A percentile compares a stretch with the other conserved stretches of the same genome.
These are phyloP conservation scores for Saccharomyces pastorianus DNA, from an alignment of 1,139 yeast genomes.

Conservation along the genomic window DNA sequence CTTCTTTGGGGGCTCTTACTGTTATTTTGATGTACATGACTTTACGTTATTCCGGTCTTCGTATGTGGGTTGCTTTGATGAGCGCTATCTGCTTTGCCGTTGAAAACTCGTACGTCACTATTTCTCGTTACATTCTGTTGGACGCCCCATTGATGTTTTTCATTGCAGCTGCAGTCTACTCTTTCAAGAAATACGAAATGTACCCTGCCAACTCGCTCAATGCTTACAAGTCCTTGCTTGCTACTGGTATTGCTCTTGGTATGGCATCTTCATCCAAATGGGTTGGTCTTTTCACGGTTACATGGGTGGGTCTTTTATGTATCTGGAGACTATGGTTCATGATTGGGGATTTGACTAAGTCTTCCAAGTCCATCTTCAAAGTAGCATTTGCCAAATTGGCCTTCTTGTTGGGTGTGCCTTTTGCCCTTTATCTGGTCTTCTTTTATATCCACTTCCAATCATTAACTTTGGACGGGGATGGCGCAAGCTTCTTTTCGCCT, in stretches of 20 bases:
- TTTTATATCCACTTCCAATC: constrained; percentile 74
- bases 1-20: constrained; percentile 73
- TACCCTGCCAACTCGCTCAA: constrained; percentile 59
- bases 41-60: constrained; percentile 76
- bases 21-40: constrained; percentile 72
- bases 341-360: constrained; percentile 65
- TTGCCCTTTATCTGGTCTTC: constrained; percentile 56
- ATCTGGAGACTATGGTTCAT: constrained; percentile 77
- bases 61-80: constrained; percentile 62
- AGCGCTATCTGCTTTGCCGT: constrained; percentile 62
- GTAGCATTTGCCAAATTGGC: constrained; percentile 47
- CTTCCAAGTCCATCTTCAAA: constrained; percentile 21
- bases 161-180: constrained; percentile 78
- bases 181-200: constrained; percentile 72
- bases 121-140: constrained; percentile 79
- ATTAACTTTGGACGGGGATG: constrained; percentile 72
- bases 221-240: constrained; percentile 65
- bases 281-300: constrained; percentile 93
- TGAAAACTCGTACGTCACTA: constrained; percentile 83
- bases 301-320: constrained; percentile 81
- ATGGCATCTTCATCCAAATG: constrained; percentile 86
- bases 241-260: constrained; percentile 79
- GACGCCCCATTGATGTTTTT: constrained; percentile 89
- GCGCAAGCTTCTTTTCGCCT: constrained; percentile 81
- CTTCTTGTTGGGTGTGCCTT: constrained; percentile 63